A percentile compares a stretch with the other conserved stretches of the same genome.
Conservation (phyloP, 2,329 filamentous ascomycete species). For the Colletotrichum noveboracense region DNA sequence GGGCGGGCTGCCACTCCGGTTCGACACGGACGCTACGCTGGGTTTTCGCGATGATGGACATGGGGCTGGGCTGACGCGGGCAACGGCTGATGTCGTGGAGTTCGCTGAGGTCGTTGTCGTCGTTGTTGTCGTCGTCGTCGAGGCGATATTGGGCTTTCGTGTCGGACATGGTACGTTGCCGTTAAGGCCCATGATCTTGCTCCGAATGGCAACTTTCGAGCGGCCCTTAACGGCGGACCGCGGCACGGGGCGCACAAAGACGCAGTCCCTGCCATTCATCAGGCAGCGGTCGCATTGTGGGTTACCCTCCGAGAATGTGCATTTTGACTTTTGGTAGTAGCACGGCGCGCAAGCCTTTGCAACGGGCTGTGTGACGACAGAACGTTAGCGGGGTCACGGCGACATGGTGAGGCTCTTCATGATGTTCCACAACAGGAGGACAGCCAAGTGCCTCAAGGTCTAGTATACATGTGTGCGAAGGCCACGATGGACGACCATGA, state of each 20-base stretch:
- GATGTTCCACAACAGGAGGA: neutral
- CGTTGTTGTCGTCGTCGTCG: neutral
- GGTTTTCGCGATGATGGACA: neutral
- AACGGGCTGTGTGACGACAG: neutral
- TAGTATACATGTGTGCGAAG: neutral
- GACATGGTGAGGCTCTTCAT: neutral
- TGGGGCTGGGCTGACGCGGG: neutral
- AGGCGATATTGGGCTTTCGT: neutral
- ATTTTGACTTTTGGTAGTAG: slow-evolving; percentile 23
- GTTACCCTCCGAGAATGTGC: slow-evolving; percentile 19
- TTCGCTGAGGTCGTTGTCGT: neutral
- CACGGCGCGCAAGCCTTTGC: slow-evolving; percentile 21
- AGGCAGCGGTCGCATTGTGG: slow-evolving; percentile 19
- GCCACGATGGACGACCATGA: neutral
- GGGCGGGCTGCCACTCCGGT: slow-evolving; percentile 1
- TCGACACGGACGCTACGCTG: neutral
- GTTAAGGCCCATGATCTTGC: slow-evolving; percentile 7
- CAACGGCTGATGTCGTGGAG: neutral
- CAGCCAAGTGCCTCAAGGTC: neutral
- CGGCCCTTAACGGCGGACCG: slow-evolving; percentile 15
- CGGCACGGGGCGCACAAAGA: slow-evolving; percentile 21
- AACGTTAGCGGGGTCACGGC: neutral
- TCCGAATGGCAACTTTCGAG: slow-evolving; percentile 6
- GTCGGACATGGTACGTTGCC: neutral
- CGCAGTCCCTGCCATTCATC: slow-evolving; percentile 21